Base-by-base conservation (phyloP, 1,284 basidiomycete species). In the Apiotrichum siamense region DNA sequence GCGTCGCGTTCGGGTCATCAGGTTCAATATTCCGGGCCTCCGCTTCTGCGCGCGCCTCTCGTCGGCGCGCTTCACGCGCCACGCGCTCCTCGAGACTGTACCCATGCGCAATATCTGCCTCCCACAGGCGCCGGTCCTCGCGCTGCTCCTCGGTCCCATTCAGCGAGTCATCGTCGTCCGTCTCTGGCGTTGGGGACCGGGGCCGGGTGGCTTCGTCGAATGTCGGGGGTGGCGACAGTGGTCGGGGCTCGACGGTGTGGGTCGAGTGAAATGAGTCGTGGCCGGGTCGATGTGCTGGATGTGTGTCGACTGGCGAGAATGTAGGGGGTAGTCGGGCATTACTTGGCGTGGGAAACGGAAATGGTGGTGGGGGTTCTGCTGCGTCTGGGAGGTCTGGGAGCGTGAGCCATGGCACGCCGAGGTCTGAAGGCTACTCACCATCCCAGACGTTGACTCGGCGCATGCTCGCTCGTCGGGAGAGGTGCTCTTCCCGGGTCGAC, bases 371-470 rank as follows among this genome's bases (percentile, higher is more conserved):
- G 11, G 70, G 61, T 44, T 72, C 69, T 4, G 49, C 55, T 1
- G 59, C 38, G 38, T 71, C 67, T 3, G 67, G 69, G 17, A 71
- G 44, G 45, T 66, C 67, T 65, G 55, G n/a, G 21, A 31, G 20
- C n/a, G 25, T 31, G 11, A 21, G 36, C 50, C 24, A 44, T 50
- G 17, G 20, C 18, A n/a, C 15, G n/a, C 35, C 18, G 15, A 3
- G 13, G 13, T 36, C 13, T 15, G 9, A 13, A 9, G n/a, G 35
- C 35, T 9, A 61, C 67, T 48, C 40, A 70, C 70, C 66, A 46
- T 72, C 70, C 70, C 70, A 72, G 4, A 72, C 62, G 43, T 70
- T 72, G 13, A 59, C 46, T n/a, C 70, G 52, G 12, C 70, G 59
- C 67, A 71, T 69, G 52, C 66, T 69, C 6, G 67, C 69, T 17